Evolutionary conservation across 495 filamentous ascomycete genomes (phyloP).

Genomic region (Penicillium lividum): DNA sequence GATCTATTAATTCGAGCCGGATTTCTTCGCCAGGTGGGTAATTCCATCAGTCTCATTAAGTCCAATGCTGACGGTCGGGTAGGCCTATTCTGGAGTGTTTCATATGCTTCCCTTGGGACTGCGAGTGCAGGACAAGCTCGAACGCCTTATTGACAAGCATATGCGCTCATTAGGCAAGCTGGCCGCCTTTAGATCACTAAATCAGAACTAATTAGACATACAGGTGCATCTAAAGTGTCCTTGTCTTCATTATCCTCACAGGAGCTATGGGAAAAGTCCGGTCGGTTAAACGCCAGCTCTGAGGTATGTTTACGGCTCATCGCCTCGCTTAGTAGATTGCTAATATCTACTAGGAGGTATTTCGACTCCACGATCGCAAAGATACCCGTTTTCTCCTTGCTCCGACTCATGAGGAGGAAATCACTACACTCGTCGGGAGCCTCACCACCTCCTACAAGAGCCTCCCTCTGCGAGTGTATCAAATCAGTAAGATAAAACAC

Average conservation of each 20-base stretch:
- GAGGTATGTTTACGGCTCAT: constrained; percentile 49
- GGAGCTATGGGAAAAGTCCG: constrained; percentile 74
- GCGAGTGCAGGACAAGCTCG: constrained; percentile 85
- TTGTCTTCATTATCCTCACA: constrained; percentile 87
- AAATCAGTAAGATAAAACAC: constrained; percentile 66
- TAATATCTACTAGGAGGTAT: constrained; percentile 56
- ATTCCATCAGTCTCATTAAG: not conserved
- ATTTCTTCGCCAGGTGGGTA: constrained; percentile 71
- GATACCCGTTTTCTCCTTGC: constrained; percentile 74
- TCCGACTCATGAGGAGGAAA: constrained; percentile 96
- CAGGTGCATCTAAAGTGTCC: constrained; percentile 84
- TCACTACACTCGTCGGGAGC: constrained; percentile 74
- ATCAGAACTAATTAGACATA: constrained; percentile 19
- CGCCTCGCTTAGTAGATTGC: not conserved
- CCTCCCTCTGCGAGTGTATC: constrained; percentile 84
- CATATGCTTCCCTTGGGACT: constrained; percentile 90
- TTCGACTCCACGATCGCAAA: constrained; percentile 78
- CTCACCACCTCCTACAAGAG: constrained; percentile 83
- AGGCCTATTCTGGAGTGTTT: constrained; percentile 88
- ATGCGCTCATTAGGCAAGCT: constrained; percentile 69
- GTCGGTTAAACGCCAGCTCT: constrained; percentile 58
- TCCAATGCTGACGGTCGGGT: not conserved
- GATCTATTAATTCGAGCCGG: constrained; percentile 74
- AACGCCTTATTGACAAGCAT: constrained; percentile 81
- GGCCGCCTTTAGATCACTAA: constrained; percentile 5